A percentile compares a stretch with the other conserved stretches of the same genome.
Evolutionary conservation across 179 eudicot species (phyloP).

Genomic region (Pouteria campechiana): DNA sequence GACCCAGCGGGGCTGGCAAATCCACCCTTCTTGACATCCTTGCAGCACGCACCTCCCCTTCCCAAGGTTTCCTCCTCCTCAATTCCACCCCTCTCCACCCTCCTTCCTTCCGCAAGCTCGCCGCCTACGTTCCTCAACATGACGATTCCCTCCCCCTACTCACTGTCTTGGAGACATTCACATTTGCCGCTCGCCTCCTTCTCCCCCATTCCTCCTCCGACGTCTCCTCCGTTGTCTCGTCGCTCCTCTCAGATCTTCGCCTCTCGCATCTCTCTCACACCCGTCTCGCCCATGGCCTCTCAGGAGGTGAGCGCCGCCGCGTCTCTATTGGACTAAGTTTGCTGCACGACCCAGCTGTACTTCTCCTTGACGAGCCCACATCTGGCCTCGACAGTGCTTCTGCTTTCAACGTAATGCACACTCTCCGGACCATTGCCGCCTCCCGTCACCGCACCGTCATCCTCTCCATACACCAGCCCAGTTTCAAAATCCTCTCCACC

Average conservation of each 20-base stretch:
- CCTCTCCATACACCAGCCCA: conserved; percentile 80
- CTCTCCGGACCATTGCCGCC: conserved; percentile 37
- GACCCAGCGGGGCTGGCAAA: conserved; percentile 95
- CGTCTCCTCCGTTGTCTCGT: conserved; percentile 15
- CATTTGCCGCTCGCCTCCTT: conserved; percentile 60
- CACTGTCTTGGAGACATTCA: conserved; percentile 67
- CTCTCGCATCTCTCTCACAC: conserved; percentile 46
- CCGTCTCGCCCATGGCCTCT: conserved; percentile 35
- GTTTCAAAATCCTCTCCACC: conserved; percentile 71
- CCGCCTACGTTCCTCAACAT: conserved; percentile 87
- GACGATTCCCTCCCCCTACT: conserved; percentile 58
- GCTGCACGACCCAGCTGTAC: conserved; percentile 64
- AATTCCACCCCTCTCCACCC: conserved; percentile 48
- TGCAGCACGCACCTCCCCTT: conserved; percentile 52
- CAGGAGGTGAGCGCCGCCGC: conserved; percentile 78
- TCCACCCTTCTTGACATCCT: conserved; percentile 82
- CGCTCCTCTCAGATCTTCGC: conserved; percentile 47
- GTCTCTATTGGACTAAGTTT: conserved; percentile 83
- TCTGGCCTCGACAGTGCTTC: conserved; percentile 84
- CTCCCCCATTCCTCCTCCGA: conserved; percentile 23
- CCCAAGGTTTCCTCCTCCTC: conserved; percentile 49
- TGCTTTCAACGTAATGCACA: conserved; percentile 63
- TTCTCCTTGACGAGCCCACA: conserved; percentile 87
- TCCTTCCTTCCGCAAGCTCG: conserved; percentile 48
- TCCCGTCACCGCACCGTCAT: conserved; percentile 48